Percentiles rank a stretch among this genome's conserved stretches.
phyloP scores from a whole-genome alignment of 495 filamentous ascomycete genomes.

The Clavariopsis aquatica region DNA sequence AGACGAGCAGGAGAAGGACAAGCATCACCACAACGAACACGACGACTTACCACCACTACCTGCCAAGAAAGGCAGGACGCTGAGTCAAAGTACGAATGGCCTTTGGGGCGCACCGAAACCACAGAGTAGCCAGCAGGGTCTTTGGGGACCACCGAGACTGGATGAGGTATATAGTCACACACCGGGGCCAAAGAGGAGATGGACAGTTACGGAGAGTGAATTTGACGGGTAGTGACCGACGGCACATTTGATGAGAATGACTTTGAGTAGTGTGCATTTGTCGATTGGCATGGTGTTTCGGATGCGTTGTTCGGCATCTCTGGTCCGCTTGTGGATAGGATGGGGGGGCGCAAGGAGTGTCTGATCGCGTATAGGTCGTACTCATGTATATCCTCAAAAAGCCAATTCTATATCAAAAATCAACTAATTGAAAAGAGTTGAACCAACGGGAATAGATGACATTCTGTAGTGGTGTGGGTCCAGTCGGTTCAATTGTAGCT shows the following conservation, averaged over 20 bases:
- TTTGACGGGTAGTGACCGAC: background rate
- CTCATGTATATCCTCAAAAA: too few species aligned
- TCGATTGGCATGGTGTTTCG: background rate
- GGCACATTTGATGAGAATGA: background rate
- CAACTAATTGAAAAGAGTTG: too few species aligned
- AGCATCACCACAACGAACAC: constrained; percentile 21
- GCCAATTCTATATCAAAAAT: too few species aligned
- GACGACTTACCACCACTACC: constrained; percentile 34
- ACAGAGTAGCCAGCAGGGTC: constrained; percentile 16
- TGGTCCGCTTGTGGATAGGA: background rate
- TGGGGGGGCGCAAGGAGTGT: background rate
- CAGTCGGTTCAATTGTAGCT: too few species aligned
- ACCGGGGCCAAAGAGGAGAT: constrained; percentile 43
- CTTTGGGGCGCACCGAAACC: constrained; percentile 16
- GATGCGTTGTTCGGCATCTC: background rate
- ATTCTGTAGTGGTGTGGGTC: too few species aligned
- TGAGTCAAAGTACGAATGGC: background rate
- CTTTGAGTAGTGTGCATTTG: background rate
- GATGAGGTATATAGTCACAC: constrained; percentile 20
- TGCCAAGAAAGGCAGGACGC: background rate
- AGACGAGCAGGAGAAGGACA: background rate
- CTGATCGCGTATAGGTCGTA: too few species aligned
- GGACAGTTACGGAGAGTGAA: constrained; percentile 41
- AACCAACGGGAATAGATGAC: too few species aligned
- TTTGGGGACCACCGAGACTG: constrained; percentile 38